Evolutionary conservation across 805 yeast genomes (phyloP).

Genomic region (Saccharomycopsis fermentans): DNA sequence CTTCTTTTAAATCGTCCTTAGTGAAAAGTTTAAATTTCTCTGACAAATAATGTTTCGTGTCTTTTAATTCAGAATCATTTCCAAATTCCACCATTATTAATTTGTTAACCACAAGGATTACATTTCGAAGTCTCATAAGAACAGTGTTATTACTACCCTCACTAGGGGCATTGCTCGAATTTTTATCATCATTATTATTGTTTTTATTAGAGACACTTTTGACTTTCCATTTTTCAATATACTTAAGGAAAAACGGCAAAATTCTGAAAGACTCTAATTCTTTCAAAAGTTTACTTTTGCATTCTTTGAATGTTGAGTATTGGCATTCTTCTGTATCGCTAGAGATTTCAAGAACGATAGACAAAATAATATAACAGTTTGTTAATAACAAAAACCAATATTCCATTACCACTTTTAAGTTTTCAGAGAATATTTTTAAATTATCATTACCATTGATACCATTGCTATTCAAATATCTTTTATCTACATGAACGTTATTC

Average conservation of each 20-base stretch:
- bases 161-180: neutral
- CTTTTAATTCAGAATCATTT: constrained; percentile 29
- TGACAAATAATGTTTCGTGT: constrained; percentile 38
- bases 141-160: constrained; percentile 34
- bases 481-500: neutral
- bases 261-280: constrained; percentile 29
- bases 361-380: constrained; percentile 11
- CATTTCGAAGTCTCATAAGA: constrained; percentile 43
- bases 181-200: neutral
- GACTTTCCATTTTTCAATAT: constrained; percentile 54
- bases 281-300: constrained; percentile 2
- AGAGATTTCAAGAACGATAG: neutral
- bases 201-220: neutral
- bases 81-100: constrained; percentile 56
- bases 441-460: neutral
- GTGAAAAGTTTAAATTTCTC: constrained; percentile 30
- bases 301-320: constrained; percentile 3
- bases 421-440: constrained; percentile 4
- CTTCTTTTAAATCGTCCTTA: constrained; percentile 21
- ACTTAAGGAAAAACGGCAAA: constrained; percentile 34
- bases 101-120: constrained; percentile 45
- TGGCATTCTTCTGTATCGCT: neutral
- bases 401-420: constrained; percentile 9
- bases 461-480: neutral
- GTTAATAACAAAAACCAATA: constrained; percentile 15